phyloP scores from a whole-genome alignment of 805 yeast species.

The Pichia gijzeniarum region DNA sequence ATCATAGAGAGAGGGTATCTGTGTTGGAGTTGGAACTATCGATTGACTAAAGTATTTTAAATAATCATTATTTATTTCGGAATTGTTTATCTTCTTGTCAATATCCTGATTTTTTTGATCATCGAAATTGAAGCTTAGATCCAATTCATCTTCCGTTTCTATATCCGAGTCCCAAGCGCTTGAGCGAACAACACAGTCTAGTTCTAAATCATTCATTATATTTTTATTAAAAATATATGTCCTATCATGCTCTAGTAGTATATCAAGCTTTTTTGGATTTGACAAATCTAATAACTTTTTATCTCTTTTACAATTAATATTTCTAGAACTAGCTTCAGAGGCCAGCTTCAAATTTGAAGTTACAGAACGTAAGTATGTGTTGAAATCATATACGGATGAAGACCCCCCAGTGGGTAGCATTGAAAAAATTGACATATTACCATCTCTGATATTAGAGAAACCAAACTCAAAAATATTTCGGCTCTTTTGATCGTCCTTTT shows the following conservation, averaged over 20 bases:
- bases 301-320: slow-evolving; percentile 13
- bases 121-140: slow-evolving; percentile 21
- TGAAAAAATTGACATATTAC: slow-evolving; percentile 5
- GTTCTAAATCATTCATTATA: slow-evolving; percentile 10
- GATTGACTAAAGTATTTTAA: slow-evolving; percentile 3
- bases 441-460: not conserved
- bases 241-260: slow-evolving; percentile 5
- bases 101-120: not conserved
- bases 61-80: not conserved
- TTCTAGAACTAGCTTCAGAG: not conserved
- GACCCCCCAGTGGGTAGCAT: not conserved
- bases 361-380: slow-evolving; percentile 21
- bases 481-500: not conserved
- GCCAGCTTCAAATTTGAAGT: slow-evolving; percentile 16
- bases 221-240: not conserved
- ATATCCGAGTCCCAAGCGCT: slow-evolving; percentile 13
- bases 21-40: not conserved
- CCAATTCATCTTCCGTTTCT: slow-evolving; percentile 17
- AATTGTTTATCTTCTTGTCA: not conserved
- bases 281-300: slow-evolving; percentile 8
- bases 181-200: slow-evolving; percentile 17
- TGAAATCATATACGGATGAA: slow-evolving; percentile 21
- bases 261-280: slow-evolving; percentile 7
- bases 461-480: slow-evolving; percentile 12
- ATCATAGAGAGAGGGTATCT: slow-evolving; percentile 5